phyloP scores from a whole-genome alignment of 306 rosid genomes.

The Cucumis melo region DNA sequence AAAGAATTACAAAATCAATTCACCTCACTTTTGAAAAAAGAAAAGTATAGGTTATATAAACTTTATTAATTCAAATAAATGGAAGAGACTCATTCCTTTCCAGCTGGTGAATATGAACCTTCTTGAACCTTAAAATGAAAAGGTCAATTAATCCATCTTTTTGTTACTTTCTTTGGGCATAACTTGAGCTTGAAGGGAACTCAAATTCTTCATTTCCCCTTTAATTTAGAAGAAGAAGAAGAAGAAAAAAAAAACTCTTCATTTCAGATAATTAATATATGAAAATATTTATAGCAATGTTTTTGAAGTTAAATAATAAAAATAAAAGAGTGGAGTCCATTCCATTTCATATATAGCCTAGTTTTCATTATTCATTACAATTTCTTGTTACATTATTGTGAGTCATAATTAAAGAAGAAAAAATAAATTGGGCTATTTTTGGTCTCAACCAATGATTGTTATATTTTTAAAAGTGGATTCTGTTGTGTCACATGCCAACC shows the following conservation, averaged over 20 bases:
- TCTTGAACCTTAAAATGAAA: neutral
- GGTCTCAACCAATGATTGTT: neutral
- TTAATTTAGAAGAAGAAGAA: neutral
- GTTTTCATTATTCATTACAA: no score
- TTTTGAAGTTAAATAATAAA: neutral
- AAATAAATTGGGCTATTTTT: neutral
- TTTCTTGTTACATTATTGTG: neutral
- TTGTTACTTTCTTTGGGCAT: neutral
- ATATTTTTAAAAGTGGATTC: neutral
- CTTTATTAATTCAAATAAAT: neutral
- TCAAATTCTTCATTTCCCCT: neutral
- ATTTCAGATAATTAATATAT: neutral
- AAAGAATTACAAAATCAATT: no score
- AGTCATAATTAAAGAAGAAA: neutral
- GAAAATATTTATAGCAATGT: neutral
- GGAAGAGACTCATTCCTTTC: neutral
- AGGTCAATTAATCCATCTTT: neutral
- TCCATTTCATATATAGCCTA: neutral
- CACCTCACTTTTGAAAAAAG: neutral
- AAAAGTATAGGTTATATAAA: neutral
- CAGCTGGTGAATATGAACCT: conserved; percentile 1
- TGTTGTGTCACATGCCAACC: neutral
- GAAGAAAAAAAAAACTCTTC: neutral
- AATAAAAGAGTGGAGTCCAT: neutral
- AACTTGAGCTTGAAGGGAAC: neutral